Evolutionary conservation across 2,329 filamentous ascomycete species (phyloP).

Genomic region (Aspergillus floridensis): DNA sequence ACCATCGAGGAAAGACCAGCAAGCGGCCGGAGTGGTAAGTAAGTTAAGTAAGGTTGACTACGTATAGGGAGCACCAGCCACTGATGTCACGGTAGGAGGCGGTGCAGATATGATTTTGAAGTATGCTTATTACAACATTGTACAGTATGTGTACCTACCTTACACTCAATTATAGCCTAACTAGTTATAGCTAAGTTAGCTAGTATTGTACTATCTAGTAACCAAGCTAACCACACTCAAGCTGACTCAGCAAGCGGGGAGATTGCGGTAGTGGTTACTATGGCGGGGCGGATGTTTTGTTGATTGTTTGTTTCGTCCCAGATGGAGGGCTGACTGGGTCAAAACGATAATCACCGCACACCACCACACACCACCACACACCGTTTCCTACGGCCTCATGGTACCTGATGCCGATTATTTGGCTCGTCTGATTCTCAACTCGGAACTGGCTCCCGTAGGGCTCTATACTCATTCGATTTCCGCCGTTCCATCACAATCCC

Average conservation of each 20-base stretch:
- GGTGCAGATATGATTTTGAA: background rate
- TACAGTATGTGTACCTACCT: too few relatives aligned
- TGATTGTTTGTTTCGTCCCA: constrained; percentile 25
- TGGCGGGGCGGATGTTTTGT: constrained; percentile 39
- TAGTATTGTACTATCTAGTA: too few relatives aligned
- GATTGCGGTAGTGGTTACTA: constrained; percentile 25
- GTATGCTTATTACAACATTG: background rate
- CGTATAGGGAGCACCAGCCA: background rate
- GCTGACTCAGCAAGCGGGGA: background rate
- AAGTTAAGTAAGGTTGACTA: background rate
- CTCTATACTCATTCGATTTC: background rate
- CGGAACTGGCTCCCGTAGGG: too few relatives aligned
- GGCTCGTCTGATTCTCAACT: too few relatives aligned
- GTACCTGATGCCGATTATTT: background rate
- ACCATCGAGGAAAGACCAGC: too few relatives aligned
- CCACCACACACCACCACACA: background rate
- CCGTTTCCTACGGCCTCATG: constrained; percentile 6
- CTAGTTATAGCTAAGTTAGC: too few relatives aligned
- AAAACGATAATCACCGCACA: background rate
- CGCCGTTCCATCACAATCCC: background rate
- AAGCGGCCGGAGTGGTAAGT: too few relatives aligned
- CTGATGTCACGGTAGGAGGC: constrained; percentile 12
- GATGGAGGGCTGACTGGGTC: background rate
- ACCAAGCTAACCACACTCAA: background rate
- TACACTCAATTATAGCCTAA: too few relatives aligned